Conservation (phyloP, 202 grass and related monocot genomes). For the Dendrocalamus latiflorus region DNA sequence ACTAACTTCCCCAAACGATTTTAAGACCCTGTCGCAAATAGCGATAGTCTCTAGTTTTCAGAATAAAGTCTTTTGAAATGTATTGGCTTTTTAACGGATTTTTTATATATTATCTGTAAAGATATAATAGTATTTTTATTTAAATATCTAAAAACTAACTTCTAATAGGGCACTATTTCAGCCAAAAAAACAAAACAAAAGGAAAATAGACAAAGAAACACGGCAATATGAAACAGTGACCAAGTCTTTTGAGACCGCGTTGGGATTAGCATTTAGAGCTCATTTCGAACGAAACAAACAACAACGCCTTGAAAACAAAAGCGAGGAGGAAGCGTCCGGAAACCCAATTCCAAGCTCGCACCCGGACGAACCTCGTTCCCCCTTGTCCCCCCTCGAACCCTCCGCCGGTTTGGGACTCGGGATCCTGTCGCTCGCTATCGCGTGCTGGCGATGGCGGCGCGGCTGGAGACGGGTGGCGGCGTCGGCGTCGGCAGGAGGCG, state of each 20-base stretch:
- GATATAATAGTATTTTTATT: no score
- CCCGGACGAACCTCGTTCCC: neutral
- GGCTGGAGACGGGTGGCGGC: neutral
- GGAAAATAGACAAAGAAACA: no score
- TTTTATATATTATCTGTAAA: no score
- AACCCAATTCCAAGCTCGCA: slow-evolving; percentile 8
- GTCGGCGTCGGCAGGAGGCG: neutral
- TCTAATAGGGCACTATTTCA: no score
- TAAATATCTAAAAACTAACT: no score
- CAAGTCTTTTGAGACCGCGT: neutral
- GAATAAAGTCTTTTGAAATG: no score
- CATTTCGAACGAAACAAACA: neutral
- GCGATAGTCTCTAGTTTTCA: no score
- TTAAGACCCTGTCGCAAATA: no score
- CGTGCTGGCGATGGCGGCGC: neutral
- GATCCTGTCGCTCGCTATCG: neutral
- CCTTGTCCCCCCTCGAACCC: neutral
- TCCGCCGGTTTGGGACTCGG: neutral
- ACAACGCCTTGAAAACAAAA: slow-evolving; percentile 18
- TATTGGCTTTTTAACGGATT: no score
- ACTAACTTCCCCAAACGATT: no score
- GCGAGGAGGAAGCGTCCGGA: neutral
- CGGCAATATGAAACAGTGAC: no score
- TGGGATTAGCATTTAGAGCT: slow-evolving; percentile 6
- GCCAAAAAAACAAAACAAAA: no score